Evolutionary conservation across 257 asterid genomes (phyloP).

Genomic region (Leptodermis oblonga): DNA sequence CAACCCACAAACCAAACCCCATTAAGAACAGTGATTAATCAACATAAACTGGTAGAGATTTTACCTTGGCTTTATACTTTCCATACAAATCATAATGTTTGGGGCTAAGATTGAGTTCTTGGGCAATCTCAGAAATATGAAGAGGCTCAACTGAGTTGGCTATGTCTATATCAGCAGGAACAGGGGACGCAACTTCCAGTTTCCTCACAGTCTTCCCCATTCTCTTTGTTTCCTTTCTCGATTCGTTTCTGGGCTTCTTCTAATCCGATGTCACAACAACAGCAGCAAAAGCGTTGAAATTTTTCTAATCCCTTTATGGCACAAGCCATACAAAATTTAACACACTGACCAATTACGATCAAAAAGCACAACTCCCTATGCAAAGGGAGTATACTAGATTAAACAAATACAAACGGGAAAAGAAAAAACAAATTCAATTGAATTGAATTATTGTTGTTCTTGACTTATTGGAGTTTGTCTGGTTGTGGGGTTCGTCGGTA

Average conservation of each 20-base stretch:
- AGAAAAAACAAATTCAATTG: background rate
- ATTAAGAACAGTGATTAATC: background rate
- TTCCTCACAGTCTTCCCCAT: constrained; percentile 78
- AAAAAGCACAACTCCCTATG: background rate
- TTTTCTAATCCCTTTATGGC: background rate
- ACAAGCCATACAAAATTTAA: background rate
- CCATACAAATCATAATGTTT: constrained; percentile 86
- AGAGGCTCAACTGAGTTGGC: constrained; percentile 88
- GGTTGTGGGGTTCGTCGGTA: background rate
- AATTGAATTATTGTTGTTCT: background rate
- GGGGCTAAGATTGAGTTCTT: constrained; percentile 62
- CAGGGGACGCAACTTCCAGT: constrained; percentile 70
- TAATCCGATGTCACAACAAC: background rate
- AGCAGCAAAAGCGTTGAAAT: constrained; percentile 7
- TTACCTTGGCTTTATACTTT: constrained; percentile 85
- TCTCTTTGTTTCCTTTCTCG: background rate
- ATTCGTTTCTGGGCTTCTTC: background rate
- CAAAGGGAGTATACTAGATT: background rate
- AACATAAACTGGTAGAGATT: background rate
- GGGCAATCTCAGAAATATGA: constrained; percentile 77
- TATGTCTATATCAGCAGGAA: constrained; percentile 92
- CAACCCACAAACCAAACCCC: constrained; percentile 1
- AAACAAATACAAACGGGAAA: background rate
- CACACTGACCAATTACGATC: too few relatives aligned
- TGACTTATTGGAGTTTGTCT: background rate